A percentile compares a stretch with the other conserved stretches of the same genome.
Conservation (phyloP, 129 eudicot species). For the Scalesia atractyloides region DNA sequence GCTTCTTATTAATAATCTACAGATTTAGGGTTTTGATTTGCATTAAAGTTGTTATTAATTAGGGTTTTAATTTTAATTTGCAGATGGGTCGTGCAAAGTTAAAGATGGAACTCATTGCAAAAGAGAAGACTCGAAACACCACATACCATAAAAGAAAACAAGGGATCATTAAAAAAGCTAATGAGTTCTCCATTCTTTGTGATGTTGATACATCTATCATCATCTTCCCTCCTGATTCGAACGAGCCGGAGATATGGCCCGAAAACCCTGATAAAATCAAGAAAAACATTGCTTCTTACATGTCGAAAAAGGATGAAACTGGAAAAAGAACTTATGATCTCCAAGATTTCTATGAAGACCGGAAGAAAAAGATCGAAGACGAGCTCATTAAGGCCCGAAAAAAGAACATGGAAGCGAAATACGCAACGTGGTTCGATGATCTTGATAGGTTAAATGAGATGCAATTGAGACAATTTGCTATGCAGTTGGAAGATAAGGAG, state of each 20-base stretch:
- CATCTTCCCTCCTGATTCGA: conserved; percentile 43
- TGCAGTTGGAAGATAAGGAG: conserved; percentile 32
- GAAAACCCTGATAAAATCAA: conserved; percentile 26
- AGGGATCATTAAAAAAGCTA: conserved; percentile 51
- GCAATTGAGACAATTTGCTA: conserved; percentile 33
- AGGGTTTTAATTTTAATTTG: background rate
- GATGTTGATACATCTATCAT: conserved; percentile 46
- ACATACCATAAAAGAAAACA: conserved; percentile 56
- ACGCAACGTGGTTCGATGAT: conserved; percentile 46
- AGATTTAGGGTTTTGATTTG: background rate
- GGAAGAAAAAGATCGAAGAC: conserved; percentile 54
- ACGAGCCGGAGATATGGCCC: conserved; percentile 46
- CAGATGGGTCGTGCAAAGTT: conserved; percentile 39
- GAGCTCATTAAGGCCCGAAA: conserved; percentile 46
- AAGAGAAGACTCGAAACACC: conserved; percentile 48
- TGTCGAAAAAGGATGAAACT: conserved; percentile 25
- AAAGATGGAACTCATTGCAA: conserved; percentile 49
- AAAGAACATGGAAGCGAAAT: conserved; percentile 48
- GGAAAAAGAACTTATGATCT: conserved; percentile 38
- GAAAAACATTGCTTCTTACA: conserved; percentile 38
- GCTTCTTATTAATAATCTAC: too few relatives aligned
- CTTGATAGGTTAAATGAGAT: conserved; percentile 22
- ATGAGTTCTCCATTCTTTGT: conserved; percentile 53
- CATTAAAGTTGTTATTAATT: too few relatives aligned
- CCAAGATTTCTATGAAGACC: conserved; percentile 42